Conservation (phyloP, 805 yeast species). For the Teunomyces barrocoloradensis region DNA sequence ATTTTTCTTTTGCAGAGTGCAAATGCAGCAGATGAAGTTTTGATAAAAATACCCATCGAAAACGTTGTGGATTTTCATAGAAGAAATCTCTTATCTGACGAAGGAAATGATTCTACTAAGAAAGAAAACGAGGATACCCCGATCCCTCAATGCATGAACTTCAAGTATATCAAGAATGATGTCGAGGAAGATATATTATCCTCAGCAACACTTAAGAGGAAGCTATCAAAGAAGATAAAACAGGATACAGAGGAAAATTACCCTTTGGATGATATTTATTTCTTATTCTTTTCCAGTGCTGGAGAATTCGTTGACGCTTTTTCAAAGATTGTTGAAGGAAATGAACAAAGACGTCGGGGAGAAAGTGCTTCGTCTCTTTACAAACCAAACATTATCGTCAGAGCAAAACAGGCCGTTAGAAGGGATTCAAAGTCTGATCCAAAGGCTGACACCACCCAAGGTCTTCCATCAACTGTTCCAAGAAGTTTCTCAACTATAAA, state of each 20-base stretch:
- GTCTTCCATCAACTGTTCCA: neutral
- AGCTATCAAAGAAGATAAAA: conserved; percentile 9
- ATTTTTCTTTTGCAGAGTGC: conserved; percentile 62
- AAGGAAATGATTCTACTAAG: conserved; percentile 7
- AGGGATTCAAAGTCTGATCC: conserved; percentile 3
- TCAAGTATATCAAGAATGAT: conserved; percentile 48
- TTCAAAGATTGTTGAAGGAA: conserved; percentile 22
- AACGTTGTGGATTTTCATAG: conserved; percentile 63
- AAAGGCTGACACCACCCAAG: too few relatives aligned
- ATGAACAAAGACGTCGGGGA: conserved; percentile 4
- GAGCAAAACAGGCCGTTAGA: conserved; percentile 10
- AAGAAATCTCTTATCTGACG: conserved; percentile 45
- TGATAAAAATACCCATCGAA: conserved; percentile 71
- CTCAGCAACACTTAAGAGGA: conserved; percentile 1
- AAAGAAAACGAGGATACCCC: conserved; percentile 24
- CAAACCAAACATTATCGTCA: conserved; percentile 2
- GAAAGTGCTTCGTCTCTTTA: conserved; percentile 5
- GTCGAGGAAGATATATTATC: conserved; percentile 1
- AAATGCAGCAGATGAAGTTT: conserved; percentile 68
- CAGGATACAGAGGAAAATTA: neutral
- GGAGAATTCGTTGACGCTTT: conserved; percentile 40
- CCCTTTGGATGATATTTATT: conserved; percentile 60
- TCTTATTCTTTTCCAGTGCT: conserved; percentile 62
- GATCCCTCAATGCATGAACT: conserved; percentile 39
- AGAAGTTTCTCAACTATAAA: conserved; percentile 17